A percentile compares a stretch with the other conserved stretches of the same genome.
Evolutionary conservation across 2,329 filamentous ascomycete genomes (phyloP).

Genomic region (Aureobasidium sp.): DNA sequence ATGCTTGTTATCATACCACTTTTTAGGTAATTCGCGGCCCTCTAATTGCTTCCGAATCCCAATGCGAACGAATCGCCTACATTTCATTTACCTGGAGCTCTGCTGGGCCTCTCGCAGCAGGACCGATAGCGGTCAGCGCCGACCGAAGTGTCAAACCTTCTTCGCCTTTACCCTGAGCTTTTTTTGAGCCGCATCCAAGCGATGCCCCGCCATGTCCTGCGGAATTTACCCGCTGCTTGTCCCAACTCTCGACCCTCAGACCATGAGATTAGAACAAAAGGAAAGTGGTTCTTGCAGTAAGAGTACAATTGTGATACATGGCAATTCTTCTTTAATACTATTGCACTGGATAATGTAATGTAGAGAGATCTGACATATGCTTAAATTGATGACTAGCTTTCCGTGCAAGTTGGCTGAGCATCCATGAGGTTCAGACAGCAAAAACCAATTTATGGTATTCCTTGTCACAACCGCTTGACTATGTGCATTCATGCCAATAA

Average conservation of each 20-base stretch:
- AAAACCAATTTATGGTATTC: too few relatives aligned
- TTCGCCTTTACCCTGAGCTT: background rate
- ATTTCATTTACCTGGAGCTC: background rate
- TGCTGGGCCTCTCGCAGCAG: background rate
- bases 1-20: constrained; percentile 1
- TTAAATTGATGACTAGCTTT: too few relatives aligned
- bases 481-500: too few relatives aligned
- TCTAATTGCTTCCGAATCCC: background rate
- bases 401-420: too few relatives aligned
- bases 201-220: background rate
- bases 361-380: too few relatives aligned
- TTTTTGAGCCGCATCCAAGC: constrained; percentile 3
- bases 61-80: background rate
- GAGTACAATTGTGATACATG: background rate
- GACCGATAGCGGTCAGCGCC: constrained; percentile 10
- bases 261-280: background rate
- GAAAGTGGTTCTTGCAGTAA: background rate
- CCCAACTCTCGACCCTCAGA: background rate
- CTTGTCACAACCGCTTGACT: too few relatives aligned
- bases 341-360: background rate
- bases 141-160: constrained; percentile 6
- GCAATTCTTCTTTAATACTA: background rate
- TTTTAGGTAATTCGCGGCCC: background rate
- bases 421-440: too few relatives aligned
- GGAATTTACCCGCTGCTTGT: background rate